These are phyloP conservation scores for Oidium heveae DNA, from an alignment of 2,329 filamentous ascomycete species.

Conservation along the genomic window DNA sequence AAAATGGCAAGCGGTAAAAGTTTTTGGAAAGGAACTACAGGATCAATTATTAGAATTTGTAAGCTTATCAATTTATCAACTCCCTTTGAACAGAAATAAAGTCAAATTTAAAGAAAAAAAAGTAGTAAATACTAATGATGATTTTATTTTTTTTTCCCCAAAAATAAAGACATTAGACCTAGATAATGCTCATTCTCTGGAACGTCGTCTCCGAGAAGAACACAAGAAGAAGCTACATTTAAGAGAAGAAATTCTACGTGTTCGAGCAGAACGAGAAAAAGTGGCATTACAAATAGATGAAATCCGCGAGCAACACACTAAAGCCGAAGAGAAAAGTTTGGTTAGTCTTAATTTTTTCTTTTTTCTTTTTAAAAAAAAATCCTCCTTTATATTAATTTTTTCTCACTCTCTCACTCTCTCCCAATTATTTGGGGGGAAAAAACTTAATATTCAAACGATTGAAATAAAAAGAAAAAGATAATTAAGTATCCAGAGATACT, in stretches of 20 bases:
- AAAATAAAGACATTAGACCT: slow-evolving; percentile 25
- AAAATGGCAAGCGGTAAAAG: slow-evolving; percentile 30
- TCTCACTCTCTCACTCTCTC: background rate
- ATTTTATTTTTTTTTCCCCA: background rate
- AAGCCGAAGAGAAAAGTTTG: slow-evolving; percentile 24
- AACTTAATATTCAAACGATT: too few species aligned
- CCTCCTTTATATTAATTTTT: too few species aligned
- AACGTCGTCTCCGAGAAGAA: slow-evolving; percentile 29
- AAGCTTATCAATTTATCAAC: slow-evolving; percentile 11
- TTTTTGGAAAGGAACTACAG: slow-evolving; percentile 30
- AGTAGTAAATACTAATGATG: background rate
- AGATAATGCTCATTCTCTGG: slow-evolving; percentile 30
- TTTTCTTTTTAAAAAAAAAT: too few species aligned
- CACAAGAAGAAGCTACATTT: slow-evolving; percentile 30
- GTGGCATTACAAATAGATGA: slow-evolving; percentile 37
- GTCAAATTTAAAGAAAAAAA: background rate
- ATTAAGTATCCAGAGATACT: too few species aligned
- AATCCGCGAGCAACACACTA: slow-evolving; percentile 32
- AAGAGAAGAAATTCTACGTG: slow-evolving; percentile 32
- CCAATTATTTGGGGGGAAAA: too few species aligned
- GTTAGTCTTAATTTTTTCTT: slow-evolving; percentile 16
- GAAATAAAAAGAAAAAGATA: too few species aligned
- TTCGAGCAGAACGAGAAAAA: slow-evolving; percentile 33
- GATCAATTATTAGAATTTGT: slow-evolving; percentile 32
- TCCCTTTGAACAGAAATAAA: background rate